These are phyloP conservation scores for Colletotrichum tropicicola DNA, from an alignment of 2,329 filamentous ascomycete species.

Conservation along the genomic window DNA sequence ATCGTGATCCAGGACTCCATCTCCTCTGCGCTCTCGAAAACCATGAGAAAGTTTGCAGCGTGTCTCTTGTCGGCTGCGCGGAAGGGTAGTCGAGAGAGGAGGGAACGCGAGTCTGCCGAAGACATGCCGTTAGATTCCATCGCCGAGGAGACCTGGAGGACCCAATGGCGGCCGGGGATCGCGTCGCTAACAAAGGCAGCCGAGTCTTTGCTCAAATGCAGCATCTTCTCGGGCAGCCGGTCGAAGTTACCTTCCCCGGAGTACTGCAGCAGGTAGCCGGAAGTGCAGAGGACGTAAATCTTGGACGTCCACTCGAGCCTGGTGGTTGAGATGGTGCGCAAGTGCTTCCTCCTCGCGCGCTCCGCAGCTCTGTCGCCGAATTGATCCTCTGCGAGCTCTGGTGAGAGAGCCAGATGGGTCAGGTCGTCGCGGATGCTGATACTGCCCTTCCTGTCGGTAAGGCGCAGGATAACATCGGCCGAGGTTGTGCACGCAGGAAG, in stretches of 20 bases:
- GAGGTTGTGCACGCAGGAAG: constrained; percentile 74
- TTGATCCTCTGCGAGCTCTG: constrained; percentile 38
- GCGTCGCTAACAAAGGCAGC: constrained; percentile 83
- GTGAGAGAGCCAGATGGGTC: constrained; percentile 31
- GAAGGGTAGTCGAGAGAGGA: constrained; percentile 73
- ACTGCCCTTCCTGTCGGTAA: constrained; percentile 61
- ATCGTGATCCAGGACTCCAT: constrained; percentile 80
- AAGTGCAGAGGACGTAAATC: constrained; percentile 75
- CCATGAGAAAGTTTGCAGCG: constrained; percentile 73
- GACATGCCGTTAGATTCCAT: constrained; percentile 66
- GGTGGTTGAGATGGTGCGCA: constrained; percentile 51
- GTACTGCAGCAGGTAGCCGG: constrained; percentile 81
- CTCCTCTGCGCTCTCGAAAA: constrained; percentile 76
- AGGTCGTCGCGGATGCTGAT: constrained; percentile 44
- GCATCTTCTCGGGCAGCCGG: constrained; percentile 76
- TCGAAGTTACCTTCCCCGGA: constrained; percentile 75
- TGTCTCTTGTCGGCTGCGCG: constrained; percentile 64
- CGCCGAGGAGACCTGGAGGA: constrained; percentile 76
- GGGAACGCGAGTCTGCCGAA: constrained; percentile 62
- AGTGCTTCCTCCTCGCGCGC: constrained; percentile 56
- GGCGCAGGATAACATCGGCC: constrained; percentile 74
- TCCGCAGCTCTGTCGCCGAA: constrained; percentile 40
- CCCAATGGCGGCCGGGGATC: constrained; percentile 83
- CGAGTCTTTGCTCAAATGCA: constrained; percentile 77
- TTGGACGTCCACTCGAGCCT: constrained; percentile 75